Evolutionary conservation across 495 filamentous ascomycete species (phyloP), one percentile per base, ranked within the genome.

Genomic region (Aspergillus nanangensis): DNA sequence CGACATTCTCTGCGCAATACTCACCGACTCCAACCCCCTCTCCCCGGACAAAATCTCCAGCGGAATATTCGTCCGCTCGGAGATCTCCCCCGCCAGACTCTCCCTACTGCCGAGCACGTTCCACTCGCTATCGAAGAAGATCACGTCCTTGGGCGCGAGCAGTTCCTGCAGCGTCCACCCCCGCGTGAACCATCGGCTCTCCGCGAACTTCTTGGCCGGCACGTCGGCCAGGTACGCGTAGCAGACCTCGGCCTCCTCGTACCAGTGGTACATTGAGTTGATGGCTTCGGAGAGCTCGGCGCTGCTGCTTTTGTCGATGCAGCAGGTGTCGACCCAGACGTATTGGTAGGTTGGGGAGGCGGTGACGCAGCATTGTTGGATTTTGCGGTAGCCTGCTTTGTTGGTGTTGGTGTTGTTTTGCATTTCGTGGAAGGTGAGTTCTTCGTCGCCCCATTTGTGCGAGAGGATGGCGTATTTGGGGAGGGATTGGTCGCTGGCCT

Each of bases 121-220:
- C 61, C 61, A 65, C 17, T 41, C 35, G 9, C 20, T 11, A 21
- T 48, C 36, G 25, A 42, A 56, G 42, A 65, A 65, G n/a, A 41
- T 14, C 10, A 63, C 39, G 5, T 38, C 24, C 2, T 17, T 14
- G 4, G 56, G 51, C 7, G 51, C 51, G 17, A 55, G 19, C 4
- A 55, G 40, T 17, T 55, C 51, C 37, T 53, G 50, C 1, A 53
- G 41, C 2, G 46, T 51, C 49, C 38, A 55, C 3, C 48, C 47
- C 39, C 41, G 25, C 3, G 38, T 44, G 23, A 50, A 52, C 50
- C 50, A 52, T 24, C 23, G 10, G 20, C 47, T 19, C 11, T 14
- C 25, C 25, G 25, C 25, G 11, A 29, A 39, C 14, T 39, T 29
- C 25, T 7, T 11, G 7, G 25, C 25, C 23, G 23, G 21, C 5